Evolutionary conservation across 306 rosid species (phyloP).

Genomic region (Citrullus amarus): DNA sequence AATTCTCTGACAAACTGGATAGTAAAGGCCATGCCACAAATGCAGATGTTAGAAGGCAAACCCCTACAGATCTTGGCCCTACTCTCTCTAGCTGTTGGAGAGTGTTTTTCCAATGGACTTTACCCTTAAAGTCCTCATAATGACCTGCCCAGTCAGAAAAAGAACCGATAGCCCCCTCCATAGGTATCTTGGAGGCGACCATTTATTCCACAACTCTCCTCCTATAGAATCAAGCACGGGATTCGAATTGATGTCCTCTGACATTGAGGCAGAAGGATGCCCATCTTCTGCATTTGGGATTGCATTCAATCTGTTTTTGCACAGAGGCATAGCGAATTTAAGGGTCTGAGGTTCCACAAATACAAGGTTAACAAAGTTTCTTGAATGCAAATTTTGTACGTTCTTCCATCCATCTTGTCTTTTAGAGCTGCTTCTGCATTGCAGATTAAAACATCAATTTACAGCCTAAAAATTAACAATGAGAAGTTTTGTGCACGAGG

Average conservation of each 20-base stretch:
- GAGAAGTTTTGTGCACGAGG: neutral
- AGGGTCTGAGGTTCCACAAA: conserved; percentile 21
- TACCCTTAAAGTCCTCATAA: conserved; percentile 52
- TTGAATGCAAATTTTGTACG: conserved; percentile 18
- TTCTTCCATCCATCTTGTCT: conserved; percentile 22
- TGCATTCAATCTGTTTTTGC: conserved; percentile 32
- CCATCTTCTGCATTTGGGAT: conserved; percentile 43
- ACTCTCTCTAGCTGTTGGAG: conserved; percentile 87
- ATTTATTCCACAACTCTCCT: conserved; percentile 34
- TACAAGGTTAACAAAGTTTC: conserved; percentile 19
- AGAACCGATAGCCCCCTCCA: conserved; percentile 87
- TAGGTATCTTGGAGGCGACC: conserved; percentile 80
- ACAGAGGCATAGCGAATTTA: conserved; percentile 8
- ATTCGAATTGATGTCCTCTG: conserved; percentile 39
- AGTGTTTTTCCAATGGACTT: conserved; percentile 80
- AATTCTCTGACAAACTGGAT: conserved; percentile 94
- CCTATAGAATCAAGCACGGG: conserved; percentile 16
- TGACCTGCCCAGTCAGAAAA: conserved; percentile 76
- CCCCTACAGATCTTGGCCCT: conserved; percentile 88
- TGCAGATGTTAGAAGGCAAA: conserved; percentile 82
- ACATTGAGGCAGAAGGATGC: conserved; percentile 29
- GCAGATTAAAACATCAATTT: conserved; percentile 7
- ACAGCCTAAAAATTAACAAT: neutral
- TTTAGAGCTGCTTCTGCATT: conserved; percentile 34
- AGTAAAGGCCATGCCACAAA: conserved; percentile 98